Evolutionary conservation across 164 flowering plant species (phyloP).

Genomic region (Litsea cubeba): DNA sequence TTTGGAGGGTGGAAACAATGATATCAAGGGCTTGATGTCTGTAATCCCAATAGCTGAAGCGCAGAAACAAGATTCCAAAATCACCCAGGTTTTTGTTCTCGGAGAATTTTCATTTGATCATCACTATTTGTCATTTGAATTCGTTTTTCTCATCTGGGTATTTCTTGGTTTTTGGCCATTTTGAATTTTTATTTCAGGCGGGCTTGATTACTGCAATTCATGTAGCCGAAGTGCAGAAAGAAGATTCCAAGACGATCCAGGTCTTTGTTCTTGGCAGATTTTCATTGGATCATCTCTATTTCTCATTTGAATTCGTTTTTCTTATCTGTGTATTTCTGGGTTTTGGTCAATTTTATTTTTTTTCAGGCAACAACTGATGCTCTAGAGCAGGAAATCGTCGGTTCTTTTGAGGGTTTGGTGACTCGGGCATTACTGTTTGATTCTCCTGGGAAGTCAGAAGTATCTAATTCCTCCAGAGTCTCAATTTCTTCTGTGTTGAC

Average conservation of each 20-base stretch:
- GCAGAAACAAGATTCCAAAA: slow-evolving; percentile 15
- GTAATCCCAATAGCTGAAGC: too few relatives aligned
- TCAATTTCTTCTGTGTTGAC: slow-evolving; percentile 42
- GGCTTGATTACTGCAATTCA: too few relatives aligned
- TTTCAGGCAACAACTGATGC: slow-evolving; percentile 17
- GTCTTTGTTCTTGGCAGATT: slow-evolving; percentile 11
- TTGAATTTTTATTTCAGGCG: slow-evolving; percentile 3
- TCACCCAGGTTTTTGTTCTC: background rate
- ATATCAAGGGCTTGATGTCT: background rate
- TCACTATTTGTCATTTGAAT: background rate
- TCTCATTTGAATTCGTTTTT: background rate
- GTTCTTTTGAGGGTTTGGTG: slow-evolving; percentile 31
- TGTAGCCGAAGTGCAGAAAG: slow-evolving; percentile 6
- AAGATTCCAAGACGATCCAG: slow-evolving; percentile 31
- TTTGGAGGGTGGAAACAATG: slow-evolving; percentile 2
- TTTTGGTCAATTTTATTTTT: background rate
- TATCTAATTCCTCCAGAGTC: slow-evolving; percentile 33
- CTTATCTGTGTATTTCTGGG: slow-evolving; percentile 5
- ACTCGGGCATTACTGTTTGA: slow-evolving; percentile 57
- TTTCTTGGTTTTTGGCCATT: background rate
- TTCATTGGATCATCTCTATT: background rate
- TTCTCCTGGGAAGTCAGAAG: slow-evolving; percentile 65
- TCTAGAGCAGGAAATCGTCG: slow-evolving; percentile 20
- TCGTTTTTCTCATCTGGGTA: background rate
- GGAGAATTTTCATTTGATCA: background rate